These are phyloP conservation scores for Oryza glumipatula DNA, from an alignment of 176 grass and related monocot genomes.

Conservation along the genomic window DNA sequence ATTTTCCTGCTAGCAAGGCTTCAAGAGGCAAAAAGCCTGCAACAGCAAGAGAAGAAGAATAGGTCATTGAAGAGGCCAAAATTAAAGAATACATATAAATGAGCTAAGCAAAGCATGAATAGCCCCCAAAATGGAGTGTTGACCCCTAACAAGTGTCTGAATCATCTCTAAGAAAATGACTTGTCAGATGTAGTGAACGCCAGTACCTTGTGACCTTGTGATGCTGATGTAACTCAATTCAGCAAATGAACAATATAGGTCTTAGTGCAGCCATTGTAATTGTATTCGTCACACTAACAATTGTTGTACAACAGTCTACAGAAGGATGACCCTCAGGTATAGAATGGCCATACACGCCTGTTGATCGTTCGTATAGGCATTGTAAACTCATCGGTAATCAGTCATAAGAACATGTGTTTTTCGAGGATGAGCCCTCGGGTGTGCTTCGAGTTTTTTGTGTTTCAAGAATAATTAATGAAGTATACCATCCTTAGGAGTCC, in stretches of 20 bases:
- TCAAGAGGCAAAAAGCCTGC: conserved; percentile 45
- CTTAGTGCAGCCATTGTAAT: conserved; percentile 36
- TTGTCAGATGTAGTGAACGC: conserved; percentile 26
- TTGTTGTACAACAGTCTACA: conserved; percentile 39
- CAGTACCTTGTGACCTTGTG: conserved; percentile 18
- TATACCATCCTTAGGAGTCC: too few relatives aligned
- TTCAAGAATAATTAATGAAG: too few relatives aligned
- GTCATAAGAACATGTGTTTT: background rate
- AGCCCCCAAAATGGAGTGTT: conserved; percentile 30
- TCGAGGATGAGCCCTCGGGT: too few relatives aligned
- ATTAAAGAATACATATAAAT: conserved; percentile 12
- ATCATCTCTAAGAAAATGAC: conserved; percentile 40
- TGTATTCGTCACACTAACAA: conserved; percentile 30
- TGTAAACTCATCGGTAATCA: conserved; percentile 2
- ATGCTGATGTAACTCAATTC: conserved; percentile 37
- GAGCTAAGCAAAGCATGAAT: conserved; percentile 38
- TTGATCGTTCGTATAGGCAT: conserved; percentile 24
- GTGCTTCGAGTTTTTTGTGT: too few relatives aligned
- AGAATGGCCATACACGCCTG: conserved; percentile 37
- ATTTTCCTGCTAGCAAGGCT: conserved; percentile 66
- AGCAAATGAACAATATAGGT: conserved; percentile 38
- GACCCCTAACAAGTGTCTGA: conserved; percentile 30
- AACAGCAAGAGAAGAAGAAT: conserved; percentile 28
- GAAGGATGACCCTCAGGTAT: conserved; percentile 24
- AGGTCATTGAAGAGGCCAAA: background rate